Conservation (phyloP, 2,329 filamentous ascomycete species). For the Cordyceps cateniannulata region DNA sequence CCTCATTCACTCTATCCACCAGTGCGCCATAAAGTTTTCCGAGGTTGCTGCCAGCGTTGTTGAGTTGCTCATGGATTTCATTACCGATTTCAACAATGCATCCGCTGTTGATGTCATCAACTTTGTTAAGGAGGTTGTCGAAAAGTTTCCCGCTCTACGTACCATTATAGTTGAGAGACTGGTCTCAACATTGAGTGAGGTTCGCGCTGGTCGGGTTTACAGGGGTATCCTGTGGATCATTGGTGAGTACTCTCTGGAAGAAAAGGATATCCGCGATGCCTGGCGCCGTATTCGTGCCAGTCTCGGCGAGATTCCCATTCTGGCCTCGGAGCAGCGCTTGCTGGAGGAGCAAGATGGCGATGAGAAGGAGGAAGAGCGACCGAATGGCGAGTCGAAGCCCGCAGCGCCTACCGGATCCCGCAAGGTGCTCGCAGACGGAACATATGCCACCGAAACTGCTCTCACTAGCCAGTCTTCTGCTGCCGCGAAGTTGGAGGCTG, state of each 20-base stretch:
- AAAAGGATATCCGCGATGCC: slow-evolving; percentile 88
- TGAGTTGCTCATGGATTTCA: slow-evolving; percentile 96
- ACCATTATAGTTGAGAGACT: slow-evolving; percentile 81
- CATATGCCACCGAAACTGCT: slow-evolving; percentile 94
- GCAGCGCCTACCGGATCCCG: slow-evolving; percentile 75
- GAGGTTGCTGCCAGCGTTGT: slow-evolving; percentile 96
- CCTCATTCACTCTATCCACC: slow-evolving; percentile 94
- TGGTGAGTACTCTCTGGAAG: slow-evolving; percentile 91
- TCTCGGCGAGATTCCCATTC: slow-evolving; percentile 91
- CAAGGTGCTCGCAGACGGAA: slow-evolving; percentile 91
- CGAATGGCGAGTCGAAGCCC: slow-evolving; percentile 74
- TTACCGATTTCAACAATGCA: slow-evolving; percentile 94
- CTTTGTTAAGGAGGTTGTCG: slow-evolving; percentile 97
- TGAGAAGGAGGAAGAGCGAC: slow-evolving; percentile 57
- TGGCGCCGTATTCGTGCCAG: slow-evolving; percentile 95
- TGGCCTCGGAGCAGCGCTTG: slow-evolving; percentile 88
- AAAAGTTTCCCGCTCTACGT: slow-evolving; percentile 90
- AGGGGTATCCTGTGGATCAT: slow-evolving; percentile 96
- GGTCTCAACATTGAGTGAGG: slow-evolving; percentile 84
- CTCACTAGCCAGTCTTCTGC: slow-evolving; percentile 87
- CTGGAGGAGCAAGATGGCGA: slow-evolving; percentile 76
- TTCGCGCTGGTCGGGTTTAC: slow-evolving; percentile 95
- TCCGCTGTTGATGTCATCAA: slow-evolving; percentile 97
- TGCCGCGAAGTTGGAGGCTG: slow-evolving; percentile 86
- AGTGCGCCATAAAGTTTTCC: slow-evolving; percentile 98